These are phyloP conservation scores for Rhazya stricta DNA, from an alignment of 257 asterid genomes.

Conservation along the genomic window DNA sequence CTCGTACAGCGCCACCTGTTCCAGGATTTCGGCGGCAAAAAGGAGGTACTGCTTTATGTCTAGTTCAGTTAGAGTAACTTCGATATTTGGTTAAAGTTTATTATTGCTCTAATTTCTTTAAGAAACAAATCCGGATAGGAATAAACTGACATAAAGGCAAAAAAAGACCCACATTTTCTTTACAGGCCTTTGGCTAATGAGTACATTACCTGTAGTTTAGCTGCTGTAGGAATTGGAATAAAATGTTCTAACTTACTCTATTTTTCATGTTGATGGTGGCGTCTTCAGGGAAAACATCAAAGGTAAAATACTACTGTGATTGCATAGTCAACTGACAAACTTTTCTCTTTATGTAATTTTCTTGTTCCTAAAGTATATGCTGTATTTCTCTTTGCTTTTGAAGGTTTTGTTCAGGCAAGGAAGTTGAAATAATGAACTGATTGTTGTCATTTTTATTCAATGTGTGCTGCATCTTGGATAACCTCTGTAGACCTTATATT, in stretches of 20 bases:
- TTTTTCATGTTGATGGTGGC: constrained; percentile 35
- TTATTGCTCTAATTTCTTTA: background rate
- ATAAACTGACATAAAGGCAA: background rate
- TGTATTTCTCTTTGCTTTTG: background rate
- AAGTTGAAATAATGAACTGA: background rate
- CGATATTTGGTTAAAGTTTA: background rate
- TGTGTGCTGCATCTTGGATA: background rate
- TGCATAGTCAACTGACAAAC: background rate
- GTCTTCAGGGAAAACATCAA: constrained; percentile 64
- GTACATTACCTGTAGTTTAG: no score
- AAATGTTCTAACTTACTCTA: background rate
- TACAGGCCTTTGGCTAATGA: background rate
- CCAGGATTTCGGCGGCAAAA: constrained; percentile 80
- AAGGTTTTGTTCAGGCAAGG: background rate
- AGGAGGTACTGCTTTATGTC: constrained; percentile 50
- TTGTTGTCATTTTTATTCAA: background rate
- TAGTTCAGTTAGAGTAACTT: constrained; percentile 12
- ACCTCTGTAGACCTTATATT: background rate
- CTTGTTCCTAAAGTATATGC: background rate
- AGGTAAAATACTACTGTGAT: constrained; percentile 33
- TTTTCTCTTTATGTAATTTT: background rate
- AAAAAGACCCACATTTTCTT: background rate
- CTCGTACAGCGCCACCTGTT: constrained; percentile 74
- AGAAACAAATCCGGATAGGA: background rate
- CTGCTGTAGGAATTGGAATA: background rate